Percentiles rank a stretch among this genome's conserved stretches.
phyloP scores from a whole-genome alignment of 148 eudicot genomes.

The Selenicereus undatus region DNA sequence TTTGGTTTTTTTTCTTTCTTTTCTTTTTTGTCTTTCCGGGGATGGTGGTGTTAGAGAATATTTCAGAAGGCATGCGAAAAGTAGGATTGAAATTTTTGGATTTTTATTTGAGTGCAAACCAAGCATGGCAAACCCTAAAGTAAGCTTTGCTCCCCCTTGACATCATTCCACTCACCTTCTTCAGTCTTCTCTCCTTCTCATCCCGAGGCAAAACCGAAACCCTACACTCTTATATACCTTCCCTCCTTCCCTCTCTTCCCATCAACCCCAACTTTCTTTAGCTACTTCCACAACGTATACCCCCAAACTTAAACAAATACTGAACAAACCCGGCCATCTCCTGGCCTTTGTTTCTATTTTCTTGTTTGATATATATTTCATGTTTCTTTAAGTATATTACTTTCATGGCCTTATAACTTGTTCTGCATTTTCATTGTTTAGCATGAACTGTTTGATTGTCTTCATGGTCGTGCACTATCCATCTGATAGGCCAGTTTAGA shows the following conservation, averaged over 20 bases:
- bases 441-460: neutral
- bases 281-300: conserved; percentile 2
- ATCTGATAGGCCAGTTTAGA: neutral
- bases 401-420: neutral
- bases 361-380: neutral
- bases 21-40: neutral
- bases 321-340: neutral
- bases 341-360: neutral
- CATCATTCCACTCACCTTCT: conserved; percentile 59
- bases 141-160: conserved; percentile 32
- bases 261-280: neutral
- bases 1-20: neutral
- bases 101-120: conserved; percentile 30
- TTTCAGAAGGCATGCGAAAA: conserved; percentile 40
- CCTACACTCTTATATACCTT: conserved; percentile 32
- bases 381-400: neutral
- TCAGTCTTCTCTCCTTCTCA: conserved; percentile 33
- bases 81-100: neutral
- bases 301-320: neutral
- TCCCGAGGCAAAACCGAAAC: conserved; percentile 41
- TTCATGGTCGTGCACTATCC: neutral
- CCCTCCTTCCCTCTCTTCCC: neutral
- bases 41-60: conserved; percentile 21
- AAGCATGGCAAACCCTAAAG: conserved; percentile 47
- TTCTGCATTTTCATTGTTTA: neutral